phyloP scores from a whole-genome alignment of 306 rosid species.

The Quercus engelmannii region DNA sequence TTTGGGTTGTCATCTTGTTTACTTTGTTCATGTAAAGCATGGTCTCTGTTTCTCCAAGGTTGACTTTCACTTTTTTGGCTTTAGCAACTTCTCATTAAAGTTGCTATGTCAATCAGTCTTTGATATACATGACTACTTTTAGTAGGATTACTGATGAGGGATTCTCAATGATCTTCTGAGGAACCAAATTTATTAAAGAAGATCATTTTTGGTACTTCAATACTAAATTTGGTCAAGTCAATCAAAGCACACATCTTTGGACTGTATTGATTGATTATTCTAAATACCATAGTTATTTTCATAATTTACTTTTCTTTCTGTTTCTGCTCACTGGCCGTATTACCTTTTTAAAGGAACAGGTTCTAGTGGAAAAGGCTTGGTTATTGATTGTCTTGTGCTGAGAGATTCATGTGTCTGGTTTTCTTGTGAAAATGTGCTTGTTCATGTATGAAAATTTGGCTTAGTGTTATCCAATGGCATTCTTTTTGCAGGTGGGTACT shows the following conservation, averaged over 20 bases:
- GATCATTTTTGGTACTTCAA: neutral
- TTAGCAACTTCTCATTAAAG: neutral
- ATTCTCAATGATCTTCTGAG: neutral
- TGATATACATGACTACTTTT: neutral
- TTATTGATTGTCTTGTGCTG: neutral
- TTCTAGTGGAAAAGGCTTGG: neutral
- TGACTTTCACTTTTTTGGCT: neutral
- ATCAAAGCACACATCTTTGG: neutral
- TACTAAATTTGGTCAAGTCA: neutral
- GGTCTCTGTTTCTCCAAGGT: neutral
- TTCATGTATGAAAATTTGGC: neutral
- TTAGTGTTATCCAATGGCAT: slow-evolving; percentile 6
- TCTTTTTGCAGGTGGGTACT: slow-evolving; percentile 62
- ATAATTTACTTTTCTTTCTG: neutral
- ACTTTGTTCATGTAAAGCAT: neutral
- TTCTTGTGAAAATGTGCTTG: neutral
- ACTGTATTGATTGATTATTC: neutral
- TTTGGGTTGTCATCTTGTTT: neutral
- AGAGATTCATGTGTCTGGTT: neutral
- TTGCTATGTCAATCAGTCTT: neutral
- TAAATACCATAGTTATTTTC: neutral
- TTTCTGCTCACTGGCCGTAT: neutral
- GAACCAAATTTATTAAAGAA: neutral
- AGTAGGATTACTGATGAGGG: neutral
- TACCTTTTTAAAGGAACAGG: neutral